Percentiles rank a stretch among this genome's conserved stretches.
phyloP scores from a whole-genome alignment of 2,329 filamentous ascomycete species.

The Cryphonectria carpinicola region DNA sequence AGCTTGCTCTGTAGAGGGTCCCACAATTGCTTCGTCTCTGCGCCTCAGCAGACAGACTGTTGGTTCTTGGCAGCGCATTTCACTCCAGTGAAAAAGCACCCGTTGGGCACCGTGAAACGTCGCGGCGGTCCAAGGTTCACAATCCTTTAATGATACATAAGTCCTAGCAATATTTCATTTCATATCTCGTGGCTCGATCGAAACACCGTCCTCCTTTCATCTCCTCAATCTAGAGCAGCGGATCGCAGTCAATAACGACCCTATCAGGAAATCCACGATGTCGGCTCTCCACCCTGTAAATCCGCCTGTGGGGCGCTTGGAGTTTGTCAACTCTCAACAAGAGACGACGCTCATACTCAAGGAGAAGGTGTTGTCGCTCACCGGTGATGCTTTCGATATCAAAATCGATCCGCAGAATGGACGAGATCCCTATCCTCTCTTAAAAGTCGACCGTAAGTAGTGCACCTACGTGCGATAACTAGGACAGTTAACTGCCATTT shows the following conservation, averaged over 20 bases:
- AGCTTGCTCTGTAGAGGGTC: neutral
- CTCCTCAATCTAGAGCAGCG: neutral
- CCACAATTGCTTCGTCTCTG: slow-evolving; percentile 2
- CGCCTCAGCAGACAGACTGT: neutral
- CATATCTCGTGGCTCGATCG: neutral
- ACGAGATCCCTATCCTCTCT: slow-evolving; percentile 44
- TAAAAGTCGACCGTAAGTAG: slow-evolving; percentile 49
- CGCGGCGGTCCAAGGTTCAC: neutral
- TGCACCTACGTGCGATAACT: neutral
- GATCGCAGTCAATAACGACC: neutral
- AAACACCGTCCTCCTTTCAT: neutral
- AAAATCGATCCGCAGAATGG: slow-evolving; percentile 52
- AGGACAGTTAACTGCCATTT: neutral
- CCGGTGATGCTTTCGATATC: slow-evolving; percentile 68
- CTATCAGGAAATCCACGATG: neutral
- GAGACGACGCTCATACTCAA: slow-evolving; percentile 58
- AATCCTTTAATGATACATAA: neutral
- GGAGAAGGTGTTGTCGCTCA: slow-evolving; percentile 65
- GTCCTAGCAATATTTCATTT: neutral
- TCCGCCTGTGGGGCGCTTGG: slow-evolving; percentile 38
- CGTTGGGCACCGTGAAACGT: neutral
- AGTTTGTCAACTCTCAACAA: slow-evolving; percentile 34
- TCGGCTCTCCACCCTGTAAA: slow-evolving; percentile 13
- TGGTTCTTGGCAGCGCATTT: neutral
- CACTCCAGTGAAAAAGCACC: neutral